A percentile compares a stretch with the other conserved stretches of the same genome.
phyloP scores from a whole-genome alignment of 257 asterid genomes.

The Lantana camara region DNA sequence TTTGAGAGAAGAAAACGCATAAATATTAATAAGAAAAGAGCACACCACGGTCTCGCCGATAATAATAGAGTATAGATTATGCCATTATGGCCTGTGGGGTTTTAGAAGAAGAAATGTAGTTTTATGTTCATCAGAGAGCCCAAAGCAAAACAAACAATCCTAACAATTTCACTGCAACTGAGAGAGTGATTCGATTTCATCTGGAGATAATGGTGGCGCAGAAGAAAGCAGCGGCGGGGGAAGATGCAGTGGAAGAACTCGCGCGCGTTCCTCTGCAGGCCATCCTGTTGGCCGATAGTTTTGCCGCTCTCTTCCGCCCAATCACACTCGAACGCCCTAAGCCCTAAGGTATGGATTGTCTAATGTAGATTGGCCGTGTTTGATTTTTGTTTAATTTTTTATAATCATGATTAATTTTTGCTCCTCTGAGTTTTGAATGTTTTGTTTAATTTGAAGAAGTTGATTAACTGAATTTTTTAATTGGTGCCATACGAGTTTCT shows the following conservation, averaged over 20 bases:
- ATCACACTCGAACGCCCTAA: slow-evolving; percentile 95
- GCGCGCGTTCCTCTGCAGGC: slow-evolving; percentile 84
- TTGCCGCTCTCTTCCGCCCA: slow-evolving; percentile 93
- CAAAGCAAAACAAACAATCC: too few species aligned
- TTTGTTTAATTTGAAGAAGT: neutral
- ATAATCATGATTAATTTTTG: neutral
- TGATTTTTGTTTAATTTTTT: neutral
- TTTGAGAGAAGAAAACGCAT: too few species aligned
- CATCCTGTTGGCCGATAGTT: slow-evolving; percentile 89
- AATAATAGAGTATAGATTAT: too few species aligned
- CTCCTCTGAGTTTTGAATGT: neutral
- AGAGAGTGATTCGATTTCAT: neutral
- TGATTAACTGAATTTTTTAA: neutral
- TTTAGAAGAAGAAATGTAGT: too few species aligned
- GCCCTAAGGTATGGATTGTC: slow-evolving; percentile 63
- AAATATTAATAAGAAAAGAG: too few species aligned
- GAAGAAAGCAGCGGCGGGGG: slow-evolving; percentile 58
- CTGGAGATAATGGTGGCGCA: slow-evolving; percentile 64
- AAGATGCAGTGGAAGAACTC: slow-evolving; percentile 73
- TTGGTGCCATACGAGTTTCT: neutral
- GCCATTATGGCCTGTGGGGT: too few species aligned
- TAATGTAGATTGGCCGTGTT: too few species aligned
- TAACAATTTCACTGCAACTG: too few species aligned
- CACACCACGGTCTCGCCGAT: too few species aligned
- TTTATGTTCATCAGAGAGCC: too few species aligned